Evolutionary conservation across 78 protist species (phyloP).

Genomic region (Bodo saltans): DNA sequence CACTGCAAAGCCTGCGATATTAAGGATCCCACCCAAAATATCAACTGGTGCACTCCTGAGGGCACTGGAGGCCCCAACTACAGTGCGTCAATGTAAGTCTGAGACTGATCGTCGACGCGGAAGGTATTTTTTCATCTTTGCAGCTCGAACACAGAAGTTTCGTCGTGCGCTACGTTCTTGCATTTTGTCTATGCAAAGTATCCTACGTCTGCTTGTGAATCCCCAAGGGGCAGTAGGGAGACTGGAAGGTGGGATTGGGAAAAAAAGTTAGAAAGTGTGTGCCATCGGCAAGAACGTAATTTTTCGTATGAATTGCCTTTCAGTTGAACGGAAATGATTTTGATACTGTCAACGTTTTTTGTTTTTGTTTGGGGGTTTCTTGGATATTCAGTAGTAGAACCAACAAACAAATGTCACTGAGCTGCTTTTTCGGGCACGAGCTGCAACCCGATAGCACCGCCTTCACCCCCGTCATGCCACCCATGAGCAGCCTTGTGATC

Average conservation of each 20-base stretch:
- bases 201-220: neutral
- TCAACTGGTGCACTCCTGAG: conserved; percentile 88
- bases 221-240: neutral
- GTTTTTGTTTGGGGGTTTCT: neutral
- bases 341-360: neutral
- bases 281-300: no score
- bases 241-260: no score
- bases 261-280: no score
- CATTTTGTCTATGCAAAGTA: neutral
- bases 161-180: neutral
- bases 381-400: neutral
- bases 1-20: conserved; percentile 98
- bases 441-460: neutral
- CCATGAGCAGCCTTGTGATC: neutral
- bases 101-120: neutral
- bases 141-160: neutral
- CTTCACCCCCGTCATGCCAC: neutral
- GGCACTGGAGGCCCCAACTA: conserved; percentile 90
- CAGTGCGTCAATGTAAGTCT: conserved; percentile 12
- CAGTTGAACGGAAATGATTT: neutral
- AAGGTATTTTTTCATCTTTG: no score
- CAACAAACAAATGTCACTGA: neutral
- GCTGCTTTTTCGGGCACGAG: neutral
- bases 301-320: neutral
- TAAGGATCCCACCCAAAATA: conserved; percentile 89